Conservation (phyloP, 148 eudicot genomes). For the Vaccinium darrowii region DNA sequence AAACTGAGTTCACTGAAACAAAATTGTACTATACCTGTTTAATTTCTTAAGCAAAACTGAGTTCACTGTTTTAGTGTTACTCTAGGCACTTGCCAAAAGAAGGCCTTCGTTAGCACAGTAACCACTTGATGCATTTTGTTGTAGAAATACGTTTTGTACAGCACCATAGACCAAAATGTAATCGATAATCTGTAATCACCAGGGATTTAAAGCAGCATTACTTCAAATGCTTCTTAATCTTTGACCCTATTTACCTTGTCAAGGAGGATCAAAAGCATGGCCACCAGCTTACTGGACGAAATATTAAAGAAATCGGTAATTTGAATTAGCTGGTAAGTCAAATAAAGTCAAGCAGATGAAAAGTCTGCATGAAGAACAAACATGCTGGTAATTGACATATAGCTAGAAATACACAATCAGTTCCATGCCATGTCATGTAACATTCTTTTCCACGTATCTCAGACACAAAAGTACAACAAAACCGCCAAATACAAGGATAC, state of each 20-base stretch:
- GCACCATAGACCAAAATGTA: not conserved
- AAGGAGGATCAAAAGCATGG: not conserved
- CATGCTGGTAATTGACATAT: not conserved
- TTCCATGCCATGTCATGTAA: not conserved
- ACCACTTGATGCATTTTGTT: not conserved
- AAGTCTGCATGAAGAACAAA: not conserved
- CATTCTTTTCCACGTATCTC: conserved; percentile 1
- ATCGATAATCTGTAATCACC: not conserved
- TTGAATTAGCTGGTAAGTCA: not conserved
- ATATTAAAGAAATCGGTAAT: too few species aligned
- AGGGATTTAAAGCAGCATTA: not conserved
- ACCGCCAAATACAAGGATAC: not conserved
- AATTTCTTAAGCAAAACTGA: not conserved
- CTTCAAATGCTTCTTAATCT: not conserved
- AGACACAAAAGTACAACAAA: not conserved
- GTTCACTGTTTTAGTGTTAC: not conserved
- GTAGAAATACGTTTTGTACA: not conserved
- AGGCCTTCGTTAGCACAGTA: not conserved
- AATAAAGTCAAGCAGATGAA: not conserved
- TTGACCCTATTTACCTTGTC: not conserved
- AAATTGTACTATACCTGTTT: too few species aligned
- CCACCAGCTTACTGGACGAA: not conserved
- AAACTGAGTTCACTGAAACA: too few species aligned
- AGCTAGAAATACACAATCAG: not conserved
- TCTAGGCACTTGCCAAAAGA: not conserved